Conservation (phyloP, 2,329 filamentous ascomycete species). For the Chalara sp. region DNA sequence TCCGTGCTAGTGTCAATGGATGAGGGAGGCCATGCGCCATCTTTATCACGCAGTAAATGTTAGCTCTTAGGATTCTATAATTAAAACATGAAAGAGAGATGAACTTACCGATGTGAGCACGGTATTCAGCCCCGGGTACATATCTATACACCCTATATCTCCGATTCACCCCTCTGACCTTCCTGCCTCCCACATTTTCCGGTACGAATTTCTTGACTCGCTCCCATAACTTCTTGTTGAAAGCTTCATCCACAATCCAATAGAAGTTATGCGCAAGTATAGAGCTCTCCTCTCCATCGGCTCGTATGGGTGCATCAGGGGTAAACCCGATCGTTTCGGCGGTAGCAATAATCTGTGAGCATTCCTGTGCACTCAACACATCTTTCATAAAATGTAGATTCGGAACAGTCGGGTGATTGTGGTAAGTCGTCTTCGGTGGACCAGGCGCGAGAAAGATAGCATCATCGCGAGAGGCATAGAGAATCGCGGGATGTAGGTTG, state of each 20-base stretch:
- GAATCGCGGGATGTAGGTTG: conserved; percentile 59
- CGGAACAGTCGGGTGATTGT: conserved; percentile 53
- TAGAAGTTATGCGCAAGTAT: conserved; percentile 69
- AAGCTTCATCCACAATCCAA: conserved; percentile 59
- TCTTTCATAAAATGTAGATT: conserved; percentile 53
- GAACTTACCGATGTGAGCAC: conserved; percentile 52
- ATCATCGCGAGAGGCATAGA: conserved; percentile 54
- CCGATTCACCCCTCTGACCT: conserved; percentile 57
- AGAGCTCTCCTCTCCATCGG: conserved; percentile 54
- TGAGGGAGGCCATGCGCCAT: conserved; percentile 68
- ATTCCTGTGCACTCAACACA: conserved; percentile 55
- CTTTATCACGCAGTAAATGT: conserved; percentile 20
- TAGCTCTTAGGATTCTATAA: not conserved
- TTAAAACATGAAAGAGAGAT: not conserved
- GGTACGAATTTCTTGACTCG: conserved; percentile 55
- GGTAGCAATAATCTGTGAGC: conserved; percentile 58
- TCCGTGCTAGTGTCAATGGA: conserved; percentile 43
- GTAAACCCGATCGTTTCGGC: conserved; percentile 60
- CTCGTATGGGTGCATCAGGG: conserved; percentile 59
- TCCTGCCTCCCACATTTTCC: conserved; percentile 43
- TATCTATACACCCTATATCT: conserved; percentile 68
- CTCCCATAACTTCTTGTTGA: conserved; percentile 57
- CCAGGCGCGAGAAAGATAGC: conserved; percentile 43
- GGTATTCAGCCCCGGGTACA: conserved; percentile 65
- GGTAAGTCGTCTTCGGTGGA: conserved; percentile 44